Base-by-base conservation (phyloP, 306 rosid species). In the Cicer arietinum region DNA sequence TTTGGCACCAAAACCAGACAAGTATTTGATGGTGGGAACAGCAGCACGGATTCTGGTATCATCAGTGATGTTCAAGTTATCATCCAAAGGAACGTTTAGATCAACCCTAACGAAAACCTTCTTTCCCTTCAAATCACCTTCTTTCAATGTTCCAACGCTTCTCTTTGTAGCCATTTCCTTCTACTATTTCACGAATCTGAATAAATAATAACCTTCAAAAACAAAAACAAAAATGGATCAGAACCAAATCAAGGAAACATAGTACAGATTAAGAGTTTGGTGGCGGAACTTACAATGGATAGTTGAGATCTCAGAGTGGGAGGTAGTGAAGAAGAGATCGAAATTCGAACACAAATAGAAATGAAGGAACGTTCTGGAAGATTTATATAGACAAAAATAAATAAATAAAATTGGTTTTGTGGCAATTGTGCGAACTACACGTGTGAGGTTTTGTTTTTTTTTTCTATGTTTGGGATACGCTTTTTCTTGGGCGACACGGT, bases 81-180 rank as follows among this genome's bases (percentile, higher is more conserved):
- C 98, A 78, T 91, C 96, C 89, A 94, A 85, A 63, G 98, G 98
- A 71, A 94, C 97, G 46, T 94, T 94, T 42, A 94, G 94, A 91
- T 94, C 98, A 52, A 84, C 98, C 79, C 98, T 91, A 16, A 90
- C 92, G 10, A 94, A 90, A 65, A 94, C 98, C 68, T 86, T 87
- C 84, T 94, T 94, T 45, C 94, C 97, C 81, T 94, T 94, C 97
- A 94, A 87, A 82, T 91, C 97, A 20, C 64, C 89, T 84, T 88
- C 96, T 79, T 87, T 94, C 85, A 94, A 80, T 7, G 97, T 87
- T 25, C 90, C 81, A 5, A 94, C 98, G 81, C 97, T 91, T 79
- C 85, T 94, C 85, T 94, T 93, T 67, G 98, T 90, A 17, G 96
- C 96, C 98, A 94, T 94, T 18, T 40, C 35, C 8, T 7, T 40